phyloP scores from a whole-genome alignment of 1,284 basidiomycete genomes.

The Austroboletus niveus region DNA sequence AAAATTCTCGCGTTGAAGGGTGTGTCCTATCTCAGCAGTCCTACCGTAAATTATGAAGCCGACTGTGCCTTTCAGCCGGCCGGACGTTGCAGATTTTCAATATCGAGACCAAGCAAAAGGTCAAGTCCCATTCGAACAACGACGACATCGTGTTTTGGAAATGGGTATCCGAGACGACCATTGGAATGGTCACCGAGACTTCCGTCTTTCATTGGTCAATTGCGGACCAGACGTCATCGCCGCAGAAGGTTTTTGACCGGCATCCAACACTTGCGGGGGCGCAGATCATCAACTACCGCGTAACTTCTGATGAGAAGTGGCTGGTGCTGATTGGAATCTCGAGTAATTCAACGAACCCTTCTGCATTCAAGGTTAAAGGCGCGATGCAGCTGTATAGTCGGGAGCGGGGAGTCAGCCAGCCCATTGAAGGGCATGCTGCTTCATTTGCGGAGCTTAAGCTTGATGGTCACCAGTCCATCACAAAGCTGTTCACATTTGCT shows the following conservation, averaged over 20 bases:
- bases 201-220: conserved; percentile 96
- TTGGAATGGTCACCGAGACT: conserved; percentile 95
- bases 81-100: conserved; percentile 98
- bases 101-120: conserved; percentile 95
- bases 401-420: conserved; percentile 94
- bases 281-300: conserved; percentile 99
- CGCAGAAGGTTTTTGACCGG: conserved; percentile 94
- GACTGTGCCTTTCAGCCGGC: conserved; percentile 55
- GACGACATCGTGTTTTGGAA: conserved; percentile 99
- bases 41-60: background rate
- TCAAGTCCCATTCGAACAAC: conserved; percentile 93
- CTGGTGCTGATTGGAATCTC: conserved; percentile 95
- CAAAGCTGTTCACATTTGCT: conserved; percentile 95
- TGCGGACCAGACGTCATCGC: conserved; percentile 66
- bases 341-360: conserved; percentile 88
- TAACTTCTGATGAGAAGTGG: conserved; percentile 95
- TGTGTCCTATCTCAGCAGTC: conserved; percentile 34
- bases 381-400: conserved; percentile 93
- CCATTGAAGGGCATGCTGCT: conserved; percentile 98
- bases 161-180: conserved; percentile 89
- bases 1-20: conserved; percentile 98
- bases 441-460: conserved; percentile 92
- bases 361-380: conserved; percentile 97
- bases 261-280: conserved; percentile 92
- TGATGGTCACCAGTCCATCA: conserved; percentile 80